Percentiles rank a stretch among this genome's conserved stretches.
phyloP scores from a whole-genome alignment of 768 basidiomycete species.

The Lactarius tabidus region DNA sequence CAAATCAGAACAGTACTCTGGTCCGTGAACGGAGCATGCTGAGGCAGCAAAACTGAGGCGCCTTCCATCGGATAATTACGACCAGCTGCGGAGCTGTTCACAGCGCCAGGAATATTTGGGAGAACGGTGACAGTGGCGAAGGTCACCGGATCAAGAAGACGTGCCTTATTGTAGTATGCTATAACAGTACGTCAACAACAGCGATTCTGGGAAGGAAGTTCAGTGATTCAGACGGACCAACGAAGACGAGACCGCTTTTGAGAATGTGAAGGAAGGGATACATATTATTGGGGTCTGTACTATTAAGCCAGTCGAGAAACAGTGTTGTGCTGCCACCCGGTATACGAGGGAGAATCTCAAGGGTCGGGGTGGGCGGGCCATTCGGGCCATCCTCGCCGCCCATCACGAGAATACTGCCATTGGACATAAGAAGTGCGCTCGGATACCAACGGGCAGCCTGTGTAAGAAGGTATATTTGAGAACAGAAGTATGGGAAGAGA shows the following conservation, averaged over 20 bases:
- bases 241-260: conserved; percentile 64
- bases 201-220: not conserved
- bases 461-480: not conserved
- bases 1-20: conserved; percentile 67
- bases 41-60: conserved; percentile 64
- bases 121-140: conserved; percentile 56
- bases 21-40: conserved; percentile 67
- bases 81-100: conserved; percentile 65
- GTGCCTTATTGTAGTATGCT: conserved; percentile 79
- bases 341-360: conserved; percentile 69
- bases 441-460: conserved; percentile 72
- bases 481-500: not conserved
- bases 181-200: conserved; percentile 34
- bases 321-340: conserved; percentile 57
- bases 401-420: conserved; percentile 69
- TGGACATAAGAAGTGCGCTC: conserved; percentile 60
- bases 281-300: conserved; percentile 76
- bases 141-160: conserved; percentile 62
- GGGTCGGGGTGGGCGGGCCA: conserved; percentile 56
- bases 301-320: conserved; percentile 59
- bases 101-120: conserved; percentile 72
- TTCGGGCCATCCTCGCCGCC: conserved; percentile 77
- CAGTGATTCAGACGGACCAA: conserved; percentile 44
- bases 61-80: conserved; percentile 79
- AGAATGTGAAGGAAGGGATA: conserved; percentile 75